Conservation (phyloP, 495 filamentous ascomycete genomes). For the Collariella sp. region DNA sequence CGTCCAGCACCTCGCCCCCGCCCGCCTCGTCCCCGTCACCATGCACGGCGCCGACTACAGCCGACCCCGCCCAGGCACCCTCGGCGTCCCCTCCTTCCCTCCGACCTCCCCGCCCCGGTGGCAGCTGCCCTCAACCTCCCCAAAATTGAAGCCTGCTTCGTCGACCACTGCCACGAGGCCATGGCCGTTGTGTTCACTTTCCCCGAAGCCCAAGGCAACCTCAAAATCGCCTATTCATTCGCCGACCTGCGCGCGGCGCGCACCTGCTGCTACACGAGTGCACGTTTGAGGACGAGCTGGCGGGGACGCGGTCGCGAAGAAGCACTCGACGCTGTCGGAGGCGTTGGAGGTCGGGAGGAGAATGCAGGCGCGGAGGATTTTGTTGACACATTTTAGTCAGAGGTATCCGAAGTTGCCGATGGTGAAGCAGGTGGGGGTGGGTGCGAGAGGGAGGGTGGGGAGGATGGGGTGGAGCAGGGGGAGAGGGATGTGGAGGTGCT, state of each 20-base stretch:
- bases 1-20: slow-evolving; percentile 66
- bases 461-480: slow-evolving; percentile 16
- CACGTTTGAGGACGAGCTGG: slow-evolving; percentile 82
- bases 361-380: slow-evolving; percentile 67
- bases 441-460: slow-evolving; percentile 12
- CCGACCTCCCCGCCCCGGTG: slow-evolving; percentile 9
- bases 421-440: slow-evolving; percentile 31
- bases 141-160: slow-evolving; percentile 50
- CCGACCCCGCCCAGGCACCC: neutral
- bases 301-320: slow-evolving; percentile 77
- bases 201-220: slow-evolving; percentile 51
- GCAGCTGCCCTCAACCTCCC: slow-evolving; percentile 33
- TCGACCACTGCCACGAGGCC: slow-evolving; percentile 72
- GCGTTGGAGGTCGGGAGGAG: slow-evolving; percentile 65
- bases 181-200: slow-evolving; percentile 71
- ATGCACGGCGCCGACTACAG: slow-evolving; percentile 17
- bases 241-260: slow-evolving; percentile 55
- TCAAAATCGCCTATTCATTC: slow-evolving; percentile 89
- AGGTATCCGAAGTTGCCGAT: slow-evolving; percentile 81
- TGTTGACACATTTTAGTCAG: slow-evolving; percentile 93
- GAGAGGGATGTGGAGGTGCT: slow-evolving; percentile 36
- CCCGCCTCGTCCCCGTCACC: slow-evolving; percentile 32
- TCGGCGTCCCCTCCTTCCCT: neutral
- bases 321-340: slow-evolving; percentile 77
- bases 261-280: slow-evolving; percentile 91